Conservation (phyloP, 2,329 filamentous ascomycete species). For the Calonectria ilicicola region DNA sequence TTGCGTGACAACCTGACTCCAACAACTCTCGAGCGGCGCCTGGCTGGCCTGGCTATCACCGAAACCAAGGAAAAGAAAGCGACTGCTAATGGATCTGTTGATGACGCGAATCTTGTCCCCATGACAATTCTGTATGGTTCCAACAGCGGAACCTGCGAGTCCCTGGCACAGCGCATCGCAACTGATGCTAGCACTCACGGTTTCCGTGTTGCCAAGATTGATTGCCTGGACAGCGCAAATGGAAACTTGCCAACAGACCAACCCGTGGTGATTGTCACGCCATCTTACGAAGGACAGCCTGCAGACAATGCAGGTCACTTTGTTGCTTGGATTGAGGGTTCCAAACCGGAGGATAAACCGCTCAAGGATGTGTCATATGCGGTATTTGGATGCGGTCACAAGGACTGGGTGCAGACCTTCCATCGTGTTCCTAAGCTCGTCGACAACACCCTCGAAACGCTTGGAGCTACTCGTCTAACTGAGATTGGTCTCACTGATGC, state of each 20-base stretch:
- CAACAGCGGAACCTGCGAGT: conserved; percentile 80
- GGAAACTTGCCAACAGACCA: conserved; percentile 68
- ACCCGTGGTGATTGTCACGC: conserved; percentile 74
- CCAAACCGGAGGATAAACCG: conserved; percentile 56
- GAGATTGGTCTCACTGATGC: conserved; percentile 68
- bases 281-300: conserved; percentile 79
- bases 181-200: conserved; percentile 69
- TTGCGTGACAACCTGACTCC: conserved; percentile 60
- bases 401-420: conserved; percentile 71
- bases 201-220: conserved; percentile 64
- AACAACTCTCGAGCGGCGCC: conserved; percentile 57
- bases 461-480: conserved; percentile 47
- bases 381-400: conserved; percentile 75
- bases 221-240: conserved; percentile 70
- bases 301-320: conserved; percentile 78
- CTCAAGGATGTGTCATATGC: conserved; percentile 71
- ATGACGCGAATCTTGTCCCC: conserved; percentile 47
- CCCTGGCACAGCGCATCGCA: conserved; percentile 72
- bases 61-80: conserved; percentile 7
- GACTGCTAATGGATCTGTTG: conserved; percentile 20
- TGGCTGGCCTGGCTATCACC: conserved; percentile 48
- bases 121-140: conserved; percentile 78
- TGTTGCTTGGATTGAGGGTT: conserved; percentile 70
- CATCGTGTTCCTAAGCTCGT: conserved; percentile 74
- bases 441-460: conserved; percentile 60